A percentile compares a stretch with the other conserved stretches of the same genome.
These are phyloP conservation scores for Trametes meyenii DNA, from an alignment of 768 basidiomycete genomes.

Conservation along the genomic window DNA sequence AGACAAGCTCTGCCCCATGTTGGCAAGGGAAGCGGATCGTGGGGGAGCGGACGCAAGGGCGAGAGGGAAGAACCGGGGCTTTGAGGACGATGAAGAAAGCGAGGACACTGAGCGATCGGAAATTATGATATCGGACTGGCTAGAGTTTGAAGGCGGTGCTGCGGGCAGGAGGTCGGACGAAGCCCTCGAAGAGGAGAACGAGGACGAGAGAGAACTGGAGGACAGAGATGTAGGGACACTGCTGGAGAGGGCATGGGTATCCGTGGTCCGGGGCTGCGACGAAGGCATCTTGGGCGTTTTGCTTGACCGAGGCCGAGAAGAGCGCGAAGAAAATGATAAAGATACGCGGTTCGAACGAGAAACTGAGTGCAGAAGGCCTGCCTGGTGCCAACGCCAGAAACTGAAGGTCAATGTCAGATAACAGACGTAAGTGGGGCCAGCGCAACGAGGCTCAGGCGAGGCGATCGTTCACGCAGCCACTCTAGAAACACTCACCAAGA, in stretches of 20 bases:
- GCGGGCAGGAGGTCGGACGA: slow-evolving; percentile 45
- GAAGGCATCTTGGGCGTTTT: slow-evolving; percentile 21
- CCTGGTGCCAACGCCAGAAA: slow-evolving; percentile 15
- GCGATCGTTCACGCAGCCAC: slow-evolving; percentile 21
- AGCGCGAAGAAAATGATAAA: slow-evolving; percentile 25
- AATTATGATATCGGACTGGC: slow-evolving; percentile 44
- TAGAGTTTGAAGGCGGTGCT: slow-evolving; percentile 37
- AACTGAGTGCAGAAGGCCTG: slow-evolving; percentile 18
- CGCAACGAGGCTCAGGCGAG: slow-evolving; percentile 29
- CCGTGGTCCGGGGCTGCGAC: slow-evolving; percentile 26
- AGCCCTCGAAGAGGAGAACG: slow-evolving; percentile 47
- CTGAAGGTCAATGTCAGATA: slow-evolving; percentile 22
- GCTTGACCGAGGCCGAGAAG: slow-evolving; percentile 21
- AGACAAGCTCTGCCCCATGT: slow-evolving; percentile 45
- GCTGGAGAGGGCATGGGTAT: slow-evolving; percentile 26
- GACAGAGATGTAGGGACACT: slow-evolving; percentile 42
- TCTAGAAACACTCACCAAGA: slow-evolving; percentile 18
- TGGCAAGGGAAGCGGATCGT: slow-evolving; percentile 34
- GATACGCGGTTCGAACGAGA: slow-evolving; percentile 21
- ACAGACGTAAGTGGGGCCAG: slow-evolving; percentile 27
- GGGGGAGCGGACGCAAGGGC: slow-evolving; percentile 34
- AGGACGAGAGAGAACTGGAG: slow-evolving; percentile 45
- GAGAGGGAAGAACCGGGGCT: slow-evolving; percentile 32
- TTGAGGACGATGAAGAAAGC: slow-evolving; percentile 32
- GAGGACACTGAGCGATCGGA: slow-evolving; percentile 46